Conservation (phyloP, 495 filamentous ascomycete species). For the Penicillium macrosclerotiorum region DNA sequence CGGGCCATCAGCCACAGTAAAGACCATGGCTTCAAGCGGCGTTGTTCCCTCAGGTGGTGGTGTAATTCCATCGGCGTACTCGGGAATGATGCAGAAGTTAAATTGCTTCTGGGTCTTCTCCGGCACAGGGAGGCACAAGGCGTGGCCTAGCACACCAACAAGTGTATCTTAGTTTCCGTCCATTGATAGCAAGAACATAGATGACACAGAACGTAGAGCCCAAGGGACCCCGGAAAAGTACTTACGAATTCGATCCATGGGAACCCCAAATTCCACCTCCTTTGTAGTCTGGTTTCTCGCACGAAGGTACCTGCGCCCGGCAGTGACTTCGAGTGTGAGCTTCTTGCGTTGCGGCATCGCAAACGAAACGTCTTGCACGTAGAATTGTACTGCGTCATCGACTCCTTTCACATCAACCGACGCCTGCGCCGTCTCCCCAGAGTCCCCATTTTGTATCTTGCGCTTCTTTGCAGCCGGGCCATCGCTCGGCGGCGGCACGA, state of each 20-base stretch:
- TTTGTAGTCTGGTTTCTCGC: slow-evolving; percentile 64
- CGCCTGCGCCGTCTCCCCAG: slow-evolving; percentile 37
- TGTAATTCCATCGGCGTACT: slow-evolving; percentile 55
- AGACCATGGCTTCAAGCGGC: slow-evolving; percentile 71
- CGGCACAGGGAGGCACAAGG: slow-evolving; percentile 80
- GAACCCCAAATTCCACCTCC: slow-evolving; percentile 65
- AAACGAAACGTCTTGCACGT: slow-evolving; percentile 71
- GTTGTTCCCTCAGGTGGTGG: slow-evolving; percentile 32
- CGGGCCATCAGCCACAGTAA: slow-evolving; percentile 71
- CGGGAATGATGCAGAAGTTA: slow-evolving; percentile 85
- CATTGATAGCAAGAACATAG: no score
- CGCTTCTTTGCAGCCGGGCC: slow-evolving; percentile 52
- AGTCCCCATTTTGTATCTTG: slow-evolving; percentile 52
- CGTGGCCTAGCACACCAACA: slow-evolving; percentile 65
- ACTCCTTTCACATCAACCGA: slow-evolving; percentile 42
- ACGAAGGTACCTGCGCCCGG: slow-evolving; percentile 59
- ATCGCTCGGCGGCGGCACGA: slow-evolving; percentile 26
- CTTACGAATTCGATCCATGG: slow-evolving; percentile 73
- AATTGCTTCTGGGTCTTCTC: slow-evolving; percentile 86
- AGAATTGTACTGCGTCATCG: slow-evolving; percentile 39
- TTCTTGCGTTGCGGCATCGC: slow-evolving; percentile 90
- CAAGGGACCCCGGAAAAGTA: no score
- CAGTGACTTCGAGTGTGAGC: slow-evolving; percentile 69
- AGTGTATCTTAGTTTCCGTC: no score
- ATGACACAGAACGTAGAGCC: no score